phyloP scores from a whole-genome alignment of 225 moss, liverwort and hornwort species.

The Marchantia polymorpha region DNA sequence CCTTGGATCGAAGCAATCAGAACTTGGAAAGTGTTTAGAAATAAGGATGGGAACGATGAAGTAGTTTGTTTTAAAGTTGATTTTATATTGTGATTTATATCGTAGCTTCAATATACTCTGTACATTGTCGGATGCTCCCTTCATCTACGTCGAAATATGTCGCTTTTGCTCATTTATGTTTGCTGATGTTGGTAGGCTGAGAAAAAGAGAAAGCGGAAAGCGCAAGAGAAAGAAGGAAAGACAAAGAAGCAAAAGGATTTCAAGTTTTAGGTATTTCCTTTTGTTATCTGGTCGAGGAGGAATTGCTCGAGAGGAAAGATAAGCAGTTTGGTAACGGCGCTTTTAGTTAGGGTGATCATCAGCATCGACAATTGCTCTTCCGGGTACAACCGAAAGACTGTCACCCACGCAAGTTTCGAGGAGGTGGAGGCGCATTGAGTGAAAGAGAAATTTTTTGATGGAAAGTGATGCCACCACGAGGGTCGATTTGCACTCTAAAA shows the following conservation, averaged over 20 bases:
- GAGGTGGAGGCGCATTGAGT: background rate
- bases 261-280: constrained; percentile 60
- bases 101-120: too few relatives aligned
- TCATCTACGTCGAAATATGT: too few relatives aligned
- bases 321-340: too few relatives aligned
- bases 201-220: constrained; percentile 95
- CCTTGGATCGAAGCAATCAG: too few relatives aligned
- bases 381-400: background rate
- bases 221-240: constrained; percentile 97
- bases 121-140: too few relatives aligned
- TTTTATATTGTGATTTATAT: too few relatives aligned
- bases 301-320: background rate
- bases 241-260: constrained; percentile 95
- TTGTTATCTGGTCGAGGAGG: background rate
- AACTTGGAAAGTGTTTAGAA: too few relatives aligned
- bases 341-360: background rate
- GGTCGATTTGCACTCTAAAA: background rate
- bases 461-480: background rate
- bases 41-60: too few relatives aligned
- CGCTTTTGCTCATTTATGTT: background rate
- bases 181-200: constrained; percentile 49
- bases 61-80: too few relatives aligned
- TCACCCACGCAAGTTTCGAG: background rate
- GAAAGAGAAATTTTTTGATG: background rate
- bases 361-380: background rate